These are phyloP conservation scores for Penicillium hordei DNA, from an alignment of 2,329 filamentous ascomycete genomes.

Conservation along the genomic window DNA sequence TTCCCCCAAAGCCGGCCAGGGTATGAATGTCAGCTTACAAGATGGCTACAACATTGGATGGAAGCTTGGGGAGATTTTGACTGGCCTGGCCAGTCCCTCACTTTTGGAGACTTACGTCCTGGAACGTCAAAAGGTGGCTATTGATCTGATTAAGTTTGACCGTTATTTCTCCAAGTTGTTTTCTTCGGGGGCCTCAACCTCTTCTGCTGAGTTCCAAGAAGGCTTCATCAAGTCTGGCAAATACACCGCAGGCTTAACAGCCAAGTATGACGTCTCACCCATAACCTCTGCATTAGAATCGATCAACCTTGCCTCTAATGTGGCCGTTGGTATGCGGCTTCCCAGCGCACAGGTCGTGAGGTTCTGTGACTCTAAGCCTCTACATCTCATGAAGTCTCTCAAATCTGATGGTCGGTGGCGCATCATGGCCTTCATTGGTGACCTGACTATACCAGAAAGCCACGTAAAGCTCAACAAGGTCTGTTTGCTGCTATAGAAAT, in stretches of 20 bases:
- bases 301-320: constrained; percentile 38
- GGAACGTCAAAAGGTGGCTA: constrained; percentile 55
- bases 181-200: constrained; percentile 45
- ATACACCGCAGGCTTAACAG: constrained; percentile 62
- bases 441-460: constrained; percentile 35
- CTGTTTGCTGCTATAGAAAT: constrained; percentile 13
- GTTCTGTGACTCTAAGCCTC: constrained; percentile 58
- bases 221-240: constrained; percentile 58
- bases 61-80: constrained; percentile 56
- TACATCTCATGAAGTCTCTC: constrained; percentile 53
- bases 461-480: constrained; percentile 42
- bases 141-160: constrained; percentile 63
- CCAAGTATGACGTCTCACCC: constrained; percentile 53
- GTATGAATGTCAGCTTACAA: constrained; percentile 55
- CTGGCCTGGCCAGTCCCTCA: constrained; percentile 42
- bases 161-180: constrained; percentile 56
- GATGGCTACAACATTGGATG: constrained; percentile 62
- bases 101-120: constrained; percentile 55
- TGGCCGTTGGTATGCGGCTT: constrained; percentile 50
- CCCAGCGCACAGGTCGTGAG: constrained; percentile 60
- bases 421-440: constrained; percentile 51
- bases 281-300: constrained; percentile 44
- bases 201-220: constrained; percentile 54
- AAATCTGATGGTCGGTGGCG: constrained; percentile 55
- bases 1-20: constrained; percentile 70